Conservation (phyloP, 495 filamentous ascomycete species). For the Parathielavia hyrcaniae region DNA sequence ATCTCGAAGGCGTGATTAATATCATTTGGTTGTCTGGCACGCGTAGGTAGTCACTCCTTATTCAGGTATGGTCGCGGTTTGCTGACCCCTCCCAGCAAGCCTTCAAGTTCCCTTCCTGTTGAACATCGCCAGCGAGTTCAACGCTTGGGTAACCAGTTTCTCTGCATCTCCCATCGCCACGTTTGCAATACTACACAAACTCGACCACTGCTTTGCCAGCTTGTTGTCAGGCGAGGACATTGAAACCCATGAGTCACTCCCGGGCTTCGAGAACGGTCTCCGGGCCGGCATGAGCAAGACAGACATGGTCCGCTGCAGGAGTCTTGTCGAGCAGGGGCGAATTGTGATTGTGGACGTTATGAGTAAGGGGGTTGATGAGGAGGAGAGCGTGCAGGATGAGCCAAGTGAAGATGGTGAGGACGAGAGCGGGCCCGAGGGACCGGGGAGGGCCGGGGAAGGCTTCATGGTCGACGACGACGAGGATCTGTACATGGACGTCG, state of each 20-base stretch:
- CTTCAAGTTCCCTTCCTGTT: conserved; percentile 81
- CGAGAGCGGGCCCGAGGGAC: conserved; percentile 16
- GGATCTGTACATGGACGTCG: conserved; percentile 56
- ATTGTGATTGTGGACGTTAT: conserved; percentile 61
- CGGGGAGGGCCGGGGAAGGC: background rate
- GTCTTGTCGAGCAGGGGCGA: conserved; percentile 63
- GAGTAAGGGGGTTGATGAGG: conserved; percentile 36
- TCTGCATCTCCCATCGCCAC: conserved; percentile 57
- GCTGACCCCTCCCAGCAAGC: conserved; percentile 47
- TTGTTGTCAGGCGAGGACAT: conserved; percentile 61
- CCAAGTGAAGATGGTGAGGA: conserved; percentile 34
- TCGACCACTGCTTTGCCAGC: conserved; percentile 70
- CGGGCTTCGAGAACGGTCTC: conserved; percentile 58
- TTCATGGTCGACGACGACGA: conserved; percentile 35
- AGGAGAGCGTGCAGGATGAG: conserved; percentile 36
- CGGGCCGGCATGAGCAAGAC: conserved; percentile 52
- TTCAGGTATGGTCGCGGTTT: background rate
- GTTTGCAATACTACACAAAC: conserved; percentile 63
- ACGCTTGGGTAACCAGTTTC: conserved; percentile 60
- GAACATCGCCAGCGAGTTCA: conserved; percentile 62
- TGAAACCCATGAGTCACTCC: conserved; percentile 56
- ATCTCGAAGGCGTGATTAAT: conserved; percentile 65
- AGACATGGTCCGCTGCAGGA: conserved; percentile 78
- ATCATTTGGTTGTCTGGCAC: conserved; percentile 78
- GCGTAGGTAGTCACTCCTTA: conserved; percentile 48